These are phyloP conservation scores for Penicillium waksmanii DNA, from an alignment of 495 filamentous ascomycete genomes.

Conservation along the genomic window DNA sequence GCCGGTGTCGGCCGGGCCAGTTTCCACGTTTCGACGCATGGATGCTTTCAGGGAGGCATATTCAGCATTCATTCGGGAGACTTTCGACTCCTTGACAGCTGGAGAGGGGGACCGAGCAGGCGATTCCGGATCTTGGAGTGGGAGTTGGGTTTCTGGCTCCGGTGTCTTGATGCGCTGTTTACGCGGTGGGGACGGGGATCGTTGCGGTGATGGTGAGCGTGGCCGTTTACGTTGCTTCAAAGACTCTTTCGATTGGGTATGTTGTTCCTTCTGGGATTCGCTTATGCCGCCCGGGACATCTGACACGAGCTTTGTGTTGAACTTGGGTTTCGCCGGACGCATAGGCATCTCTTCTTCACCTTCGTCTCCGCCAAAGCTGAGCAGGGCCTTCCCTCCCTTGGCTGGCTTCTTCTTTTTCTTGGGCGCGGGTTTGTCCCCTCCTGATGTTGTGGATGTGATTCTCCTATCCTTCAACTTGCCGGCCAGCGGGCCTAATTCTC, in stretches of 20 bases:
- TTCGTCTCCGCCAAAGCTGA: conserved; percentile 91
- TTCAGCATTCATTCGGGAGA: conserved; percentile 85
- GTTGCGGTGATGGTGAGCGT: conserved; percentile 15
- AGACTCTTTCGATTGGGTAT: conserved; percentile 16
- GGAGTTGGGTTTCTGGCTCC: conserved; percentile 31
- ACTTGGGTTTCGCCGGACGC: conserved; percentile 81
- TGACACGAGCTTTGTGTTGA: conserved; percentile 81
- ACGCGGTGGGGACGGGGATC: conserved; percentile 28
- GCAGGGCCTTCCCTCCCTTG: conserved; percentile 74
- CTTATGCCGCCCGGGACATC: conserved; percentile 34
- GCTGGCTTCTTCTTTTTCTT: conserved; percentile 78
- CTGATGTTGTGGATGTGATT: conserved; percentile 35
- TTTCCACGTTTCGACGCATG: conserved; percentile 77
- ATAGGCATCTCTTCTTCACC: conserved; percentile 62
- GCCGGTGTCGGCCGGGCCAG: conserved; percentile 55
- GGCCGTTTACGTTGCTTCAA: conserved; percentile 20
- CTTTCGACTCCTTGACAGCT: conserved; percentile 56
- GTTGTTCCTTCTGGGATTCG: conserved; percentile 16
- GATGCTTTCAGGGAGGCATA: conserved; percentile 90
- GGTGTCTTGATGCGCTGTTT: conserved; percentile 27
- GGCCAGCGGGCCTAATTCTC: conserved; percentile 80
- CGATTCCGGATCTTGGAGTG: conserved; percentile 52
- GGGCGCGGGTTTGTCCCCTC: conserved; percentile 43
- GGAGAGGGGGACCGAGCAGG: conserved; percentile 51
- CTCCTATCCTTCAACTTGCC: conserved; percentile 81